These are phyloP conservation scores for Saccharomycopsis microspora DNA, from an alignment of 805 yeast genomes.

Conservation along the genomic window DNA sequence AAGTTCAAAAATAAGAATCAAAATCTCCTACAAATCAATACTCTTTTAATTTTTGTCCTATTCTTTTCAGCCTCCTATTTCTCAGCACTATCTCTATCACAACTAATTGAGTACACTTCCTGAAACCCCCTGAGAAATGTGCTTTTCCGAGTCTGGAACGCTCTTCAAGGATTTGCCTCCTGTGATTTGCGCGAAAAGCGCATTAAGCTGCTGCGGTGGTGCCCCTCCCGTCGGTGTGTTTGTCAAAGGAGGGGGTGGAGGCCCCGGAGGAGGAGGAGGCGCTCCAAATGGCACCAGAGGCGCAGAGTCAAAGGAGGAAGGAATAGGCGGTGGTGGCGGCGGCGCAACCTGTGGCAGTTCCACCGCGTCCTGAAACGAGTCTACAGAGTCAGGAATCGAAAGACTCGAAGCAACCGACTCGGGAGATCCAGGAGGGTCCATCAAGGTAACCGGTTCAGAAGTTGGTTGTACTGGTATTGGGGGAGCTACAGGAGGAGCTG, in stretches of 20 bases:
- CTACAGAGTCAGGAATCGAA: conserved; percentile 16
- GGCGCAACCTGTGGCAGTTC: background rate
- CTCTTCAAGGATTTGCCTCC: conserved; percentile 40
- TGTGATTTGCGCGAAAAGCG: conserved; percentile 45
- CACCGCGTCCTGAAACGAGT: conserved; percentile 15
- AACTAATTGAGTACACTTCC: conserved; percentile 34
- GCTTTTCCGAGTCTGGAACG: conserved; percentile 38
- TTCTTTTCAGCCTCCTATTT: no score
- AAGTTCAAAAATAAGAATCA: no score
- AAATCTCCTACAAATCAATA: no score
- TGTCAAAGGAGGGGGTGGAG: conserved; percentile 6
- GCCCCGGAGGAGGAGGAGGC: conserved; percentile 10
- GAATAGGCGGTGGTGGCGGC: conserved; percentile 13
- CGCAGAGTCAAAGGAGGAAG: conserved; percentile 1
- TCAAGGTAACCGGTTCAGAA: background rate
- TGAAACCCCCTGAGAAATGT: conserved; percentile 33
- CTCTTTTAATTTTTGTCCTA: no score
- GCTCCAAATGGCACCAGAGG: conserved; percentile 1
- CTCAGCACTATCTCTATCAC: background rate
- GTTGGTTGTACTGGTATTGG: background rate
- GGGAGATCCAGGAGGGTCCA: conserved; percentile 11
- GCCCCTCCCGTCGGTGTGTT: conserved; percentile 2
- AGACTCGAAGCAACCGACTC: conserved; percentile 14
- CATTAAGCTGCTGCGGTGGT: conserved; percentile 28
- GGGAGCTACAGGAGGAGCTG: background rate